Percentiles rank a stretch among this genome's conserved stretches.
phyloP scores from a whole-genome alignment of 1,284 basidiomycete species.

The Flammula alnicola region DNA sequence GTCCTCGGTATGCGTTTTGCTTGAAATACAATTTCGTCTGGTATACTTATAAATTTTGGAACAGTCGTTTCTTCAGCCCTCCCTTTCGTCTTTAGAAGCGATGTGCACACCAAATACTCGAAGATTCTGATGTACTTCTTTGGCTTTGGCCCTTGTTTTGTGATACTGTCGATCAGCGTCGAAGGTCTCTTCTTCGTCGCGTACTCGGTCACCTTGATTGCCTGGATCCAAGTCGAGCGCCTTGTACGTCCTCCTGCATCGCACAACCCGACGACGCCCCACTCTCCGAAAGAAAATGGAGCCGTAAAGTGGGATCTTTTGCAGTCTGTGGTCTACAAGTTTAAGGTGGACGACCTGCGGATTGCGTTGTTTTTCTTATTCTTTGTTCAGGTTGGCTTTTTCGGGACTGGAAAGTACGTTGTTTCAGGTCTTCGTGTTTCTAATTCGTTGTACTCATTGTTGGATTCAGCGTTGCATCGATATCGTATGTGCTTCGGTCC shows the following conservation, averaged over 20 bases:
- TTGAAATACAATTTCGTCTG: not conserved
- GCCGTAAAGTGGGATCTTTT: conserved; percentile 8
- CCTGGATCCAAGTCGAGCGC: conserved; percentile 77
- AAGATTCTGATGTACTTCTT: conserved; percentile 68
- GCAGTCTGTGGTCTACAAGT: conserved; percentile 42
- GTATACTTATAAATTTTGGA: not conserved
- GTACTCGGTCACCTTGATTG: conserved; percentile 64
- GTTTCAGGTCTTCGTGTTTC: conserved; percentile 1
- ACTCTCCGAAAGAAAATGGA: not conserved
- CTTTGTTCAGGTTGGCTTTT: conserved; percentile 88
- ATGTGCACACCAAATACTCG: conserved; percentile 44
- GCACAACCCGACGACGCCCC: conserved; percentile 28
- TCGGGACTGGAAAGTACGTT: conserved; percentile 86
- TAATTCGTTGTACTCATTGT: conserved; percentile 9
- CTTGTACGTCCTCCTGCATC: conserved; percentile 31
- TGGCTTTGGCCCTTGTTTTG: conserved; percentile 78
- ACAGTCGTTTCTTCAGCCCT: conserved; percentile 52
- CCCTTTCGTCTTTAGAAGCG: conserved; percentile 49
- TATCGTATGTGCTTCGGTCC: conserved; percentile 61
- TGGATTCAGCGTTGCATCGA: conserved; percentile 88
- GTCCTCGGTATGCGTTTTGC: conserved; percentile 55
- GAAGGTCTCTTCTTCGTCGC: conserved; percentile 83
- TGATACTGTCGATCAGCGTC: conserved; percentile 82
- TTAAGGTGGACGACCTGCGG: conserved; percentile 67
- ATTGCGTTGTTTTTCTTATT: conserved; percentile 86